Evolutionary conservation across 2,329 filamentous ascomycete genomes (phyloP).

Genomic region (Paraconiothyrium sp.): DNA sequence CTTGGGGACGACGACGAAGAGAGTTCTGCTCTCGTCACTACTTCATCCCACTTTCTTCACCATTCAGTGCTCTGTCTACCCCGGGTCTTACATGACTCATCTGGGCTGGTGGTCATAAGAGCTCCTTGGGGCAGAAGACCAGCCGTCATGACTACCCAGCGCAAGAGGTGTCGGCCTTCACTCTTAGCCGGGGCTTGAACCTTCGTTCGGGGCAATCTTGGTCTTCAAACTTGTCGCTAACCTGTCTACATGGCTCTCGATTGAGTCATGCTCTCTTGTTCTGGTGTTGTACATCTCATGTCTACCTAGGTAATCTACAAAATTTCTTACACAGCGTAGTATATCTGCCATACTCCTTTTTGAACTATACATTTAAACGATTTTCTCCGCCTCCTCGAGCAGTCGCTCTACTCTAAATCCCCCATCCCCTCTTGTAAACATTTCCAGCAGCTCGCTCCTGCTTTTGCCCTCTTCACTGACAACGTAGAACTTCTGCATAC

Average conservation of each 20-base stretch:
- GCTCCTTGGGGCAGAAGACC: too few relatives aligned
- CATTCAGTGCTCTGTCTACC: too few relatives aligned
- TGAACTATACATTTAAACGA: slow-evolving; percentile 51
- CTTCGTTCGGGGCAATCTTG: too few relatives aligned
- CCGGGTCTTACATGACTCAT: too few relatives aligned
- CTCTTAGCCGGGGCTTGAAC: too few relatives aligned
- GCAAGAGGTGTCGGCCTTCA: too few relatives aligned
- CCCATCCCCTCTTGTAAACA: slow-evolving; percentile 81
- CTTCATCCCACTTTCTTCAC: too few relatives aligned
- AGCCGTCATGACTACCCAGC: too few relatives aligned
- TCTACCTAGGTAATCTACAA: not conserved
- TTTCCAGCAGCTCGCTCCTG: slow-evolving; percentile 72
- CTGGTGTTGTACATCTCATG: not conserved
- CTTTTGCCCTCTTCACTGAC: slow-evolving; percentile 64
- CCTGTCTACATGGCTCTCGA: not conserved
- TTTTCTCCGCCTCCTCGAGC: slow-evolving; percentile 87
- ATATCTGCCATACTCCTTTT: not conserved
- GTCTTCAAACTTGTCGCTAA: not conserved
- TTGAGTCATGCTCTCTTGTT: not conserved
- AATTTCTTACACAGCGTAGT: not conserved
- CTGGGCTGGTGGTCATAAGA: too few relatives aligned
- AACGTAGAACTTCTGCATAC: slow-evolving; percentile 90
- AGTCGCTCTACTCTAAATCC: slow-evolving; percentile 85
- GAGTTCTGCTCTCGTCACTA: too few relatives aligned
- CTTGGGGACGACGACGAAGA: too few relatives aligned